Percentiles rank a stretch among this genome's conserved stretches.
Conservation (phyloP, 345 rosid species). For the Syzygium grande region DNA sequence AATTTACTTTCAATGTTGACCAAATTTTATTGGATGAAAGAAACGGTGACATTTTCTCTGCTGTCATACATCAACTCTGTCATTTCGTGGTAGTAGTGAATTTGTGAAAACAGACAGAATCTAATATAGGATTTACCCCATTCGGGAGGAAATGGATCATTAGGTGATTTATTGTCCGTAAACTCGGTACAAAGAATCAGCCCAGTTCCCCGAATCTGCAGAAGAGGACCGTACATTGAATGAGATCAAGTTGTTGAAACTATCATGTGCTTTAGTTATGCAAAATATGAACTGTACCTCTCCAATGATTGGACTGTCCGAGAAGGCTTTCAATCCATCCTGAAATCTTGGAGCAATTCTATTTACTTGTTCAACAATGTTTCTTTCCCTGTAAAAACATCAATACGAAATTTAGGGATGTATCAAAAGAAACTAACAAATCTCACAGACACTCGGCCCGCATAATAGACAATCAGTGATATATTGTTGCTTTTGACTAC, state of each 20-base stretch:
- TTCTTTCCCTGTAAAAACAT: constrained; percentile 59
- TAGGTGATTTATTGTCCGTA: constrained; percentile 76
- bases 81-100: background rate
- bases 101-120: background rate
- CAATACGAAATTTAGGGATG: background rate
- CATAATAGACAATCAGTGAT: background rate
- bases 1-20: background rate
- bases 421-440: background rate
- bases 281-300: constrained; percentile 43
- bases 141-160: constrained; percentile 83
- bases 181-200: constrained; percentile 92
- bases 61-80: background rate
- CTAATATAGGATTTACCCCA: constrained; percentile 57
- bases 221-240: constrained; percentile 4
- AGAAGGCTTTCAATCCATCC: constrained; percentile 75
- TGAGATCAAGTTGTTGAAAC: background rate
- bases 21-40: background rate
- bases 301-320: constrained; percentile 79
- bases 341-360: constrained; percentile 68
- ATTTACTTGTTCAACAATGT: constrained; percentile 46
- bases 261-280: background rate
- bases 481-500: background rate
- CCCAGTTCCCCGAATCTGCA: constrained; percentile 87
- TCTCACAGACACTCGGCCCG: background rate
- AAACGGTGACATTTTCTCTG: background rate